Base-by-base conservation (phyloP, 371 early-diverging fungal species). In the Mucor racemosus region DNA sequence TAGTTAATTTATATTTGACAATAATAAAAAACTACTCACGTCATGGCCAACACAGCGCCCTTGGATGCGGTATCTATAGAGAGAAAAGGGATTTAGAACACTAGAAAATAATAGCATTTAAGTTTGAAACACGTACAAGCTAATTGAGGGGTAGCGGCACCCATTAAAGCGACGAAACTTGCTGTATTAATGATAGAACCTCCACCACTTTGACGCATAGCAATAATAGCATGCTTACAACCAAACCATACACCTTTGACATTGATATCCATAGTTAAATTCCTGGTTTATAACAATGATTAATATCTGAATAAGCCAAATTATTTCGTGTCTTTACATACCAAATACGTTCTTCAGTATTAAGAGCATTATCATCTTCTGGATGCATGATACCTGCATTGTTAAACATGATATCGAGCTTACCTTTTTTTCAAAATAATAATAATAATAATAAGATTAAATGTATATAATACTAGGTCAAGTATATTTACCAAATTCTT, bases 171-270 rank as follows among this genome's bases (percentile, higher is more conserved):
- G 10, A 95, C 93, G 72, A 94, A 94, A 64, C 90, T 89, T 33
- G 94, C 94, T 3, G 92, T 94, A 76, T 95, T 95, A 81, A 95
- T 94, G 73, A 95, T 85, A n/a, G 87, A 87, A 5, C 94, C 94
- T 14, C 90, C 91, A 26, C 84, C 86, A 13, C 84, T 86, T 38
- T 90, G 79, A 39, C 92, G 86, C 86, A 95, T 85, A 58, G 92
- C 92, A 59, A 91, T 78, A 64, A 95, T 92, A 56, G 88, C 93
- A 66, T 94, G 84, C 70, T 92, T 92, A 79, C 92, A 92, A 21
- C 95, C 95, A 74, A 77, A 94, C 94, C 94, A 95, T n/a, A 95
- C 95, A 38, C 95, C 94, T 75, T 95, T 95, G 57, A 94, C 93
- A 75, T 94, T 94, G 74, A 94, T 91, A 62, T 91, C 82, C 90